These are phyloP conservation scores for Sungouiozyma ichnusensis DNA, from an alignment of 805 yeast genomes.

Conservation along the genomic window DNA sequence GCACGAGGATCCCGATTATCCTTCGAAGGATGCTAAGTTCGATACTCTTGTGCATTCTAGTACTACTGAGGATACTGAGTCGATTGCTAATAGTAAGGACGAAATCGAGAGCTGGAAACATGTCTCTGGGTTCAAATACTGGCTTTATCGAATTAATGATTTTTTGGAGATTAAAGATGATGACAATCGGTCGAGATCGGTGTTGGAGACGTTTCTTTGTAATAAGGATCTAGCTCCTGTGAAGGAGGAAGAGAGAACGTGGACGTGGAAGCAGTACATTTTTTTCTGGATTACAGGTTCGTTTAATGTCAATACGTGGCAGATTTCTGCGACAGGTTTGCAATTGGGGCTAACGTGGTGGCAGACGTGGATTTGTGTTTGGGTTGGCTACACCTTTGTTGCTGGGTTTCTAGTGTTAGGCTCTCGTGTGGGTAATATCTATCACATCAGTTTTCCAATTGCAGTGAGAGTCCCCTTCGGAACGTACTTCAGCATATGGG, in stretches of 20 bases:
- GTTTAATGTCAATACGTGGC: conserved; percentile 86
- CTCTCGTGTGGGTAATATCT: conserved; percentile 71
- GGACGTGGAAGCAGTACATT: conserved; percentile 78
- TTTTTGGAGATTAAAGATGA: conserved; percentile 5
- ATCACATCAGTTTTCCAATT: conserved; percentile 82
- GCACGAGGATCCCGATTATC: not conserved
- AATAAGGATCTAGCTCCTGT: conserved; percentile 77
- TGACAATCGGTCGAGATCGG: conserved; percentile 25
- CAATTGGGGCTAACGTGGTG: conserved; percentile 78
- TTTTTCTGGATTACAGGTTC: conserved; percentile 86
- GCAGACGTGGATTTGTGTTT: conserved; percentile 83
- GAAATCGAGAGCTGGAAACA: not conserved
- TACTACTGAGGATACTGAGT: not conserved
- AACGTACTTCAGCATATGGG: conserved; percentile 80
- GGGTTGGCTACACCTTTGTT: conserved; percentile 72
- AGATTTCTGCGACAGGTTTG: conserved; percentile 82
- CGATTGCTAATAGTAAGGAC: not conserved
- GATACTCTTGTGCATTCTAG: not conserved
- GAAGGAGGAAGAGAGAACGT: conserved; percentile 58
- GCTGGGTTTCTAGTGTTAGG: conserved; percentile 58
- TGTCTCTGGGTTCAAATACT: not conserved
- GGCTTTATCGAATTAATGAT: not conserved
- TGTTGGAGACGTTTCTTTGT: conserved; percentile 40
- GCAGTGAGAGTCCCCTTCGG: conserved; percentile 78
- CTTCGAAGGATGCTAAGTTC: not conserved